A percentile compares a stretch with the other conserved stretches of the same genome.
These are phyloP conservation scores for Globisporangium echinulatum DNA, from an alignment of 352 stramenopile species.

Conservation along the genomic window DNA sequence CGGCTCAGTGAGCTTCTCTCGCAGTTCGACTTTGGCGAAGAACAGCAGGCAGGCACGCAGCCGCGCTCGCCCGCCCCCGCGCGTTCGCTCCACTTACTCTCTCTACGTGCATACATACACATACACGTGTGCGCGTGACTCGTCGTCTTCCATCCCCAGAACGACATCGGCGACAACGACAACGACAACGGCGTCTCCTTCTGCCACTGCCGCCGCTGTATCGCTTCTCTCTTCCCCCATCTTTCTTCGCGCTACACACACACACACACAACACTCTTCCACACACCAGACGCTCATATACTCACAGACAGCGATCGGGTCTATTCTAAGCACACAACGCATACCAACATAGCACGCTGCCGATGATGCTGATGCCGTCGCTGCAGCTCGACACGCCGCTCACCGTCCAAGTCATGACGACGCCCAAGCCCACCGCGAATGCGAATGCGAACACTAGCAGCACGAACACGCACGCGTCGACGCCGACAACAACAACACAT, in stretches of 20 bases:
- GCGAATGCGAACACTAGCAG: too few relatives aligned
- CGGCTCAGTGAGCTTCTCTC: neutral
- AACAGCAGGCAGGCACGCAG: conserved; percentile 6
- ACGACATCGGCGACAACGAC: neutral
- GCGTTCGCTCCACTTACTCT: conserved; percentile 15
- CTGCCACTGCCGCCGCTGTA: too few relatives aligned
- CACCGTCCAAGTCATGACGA: conserved; percentile 38
- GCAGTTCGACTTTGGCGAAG: conserved; percentile 24
- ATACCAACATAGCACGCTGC: neutral
- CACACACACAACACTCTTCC: too few relatives aligned
- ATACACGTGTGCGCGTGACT: too few relatives aligned
- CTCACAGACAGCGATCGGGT: neutral
- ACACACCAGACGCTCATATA: too few relatives aligned
- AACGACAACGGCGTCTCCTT: too few relatives aligned
- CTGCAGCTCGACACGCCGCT: conserved; percentile 24
- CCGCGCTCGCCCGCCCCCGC: neutral
- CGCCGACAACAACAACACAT: neutral
- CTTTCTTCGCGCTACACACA: too few relatives aligned
- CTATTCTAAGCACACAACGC: conserved; percentile 6
- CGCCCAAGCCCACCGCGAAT: conserved; percentile 7
- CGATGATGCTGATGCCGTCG: conserved; percentile 39
- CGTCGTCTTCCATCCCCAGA: neutral
- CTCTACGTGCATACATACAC: too few relatives aligned
- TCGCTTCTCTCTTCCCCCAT: too few relatives aligned
- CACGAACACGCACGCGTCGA: neutral